A percentile compares a stretch with the other conserved stretches of the same genome.
phyloP scores from a whole-genome alignment of 176 grass and related monocot species.

The Lolium perenne region DNA sequence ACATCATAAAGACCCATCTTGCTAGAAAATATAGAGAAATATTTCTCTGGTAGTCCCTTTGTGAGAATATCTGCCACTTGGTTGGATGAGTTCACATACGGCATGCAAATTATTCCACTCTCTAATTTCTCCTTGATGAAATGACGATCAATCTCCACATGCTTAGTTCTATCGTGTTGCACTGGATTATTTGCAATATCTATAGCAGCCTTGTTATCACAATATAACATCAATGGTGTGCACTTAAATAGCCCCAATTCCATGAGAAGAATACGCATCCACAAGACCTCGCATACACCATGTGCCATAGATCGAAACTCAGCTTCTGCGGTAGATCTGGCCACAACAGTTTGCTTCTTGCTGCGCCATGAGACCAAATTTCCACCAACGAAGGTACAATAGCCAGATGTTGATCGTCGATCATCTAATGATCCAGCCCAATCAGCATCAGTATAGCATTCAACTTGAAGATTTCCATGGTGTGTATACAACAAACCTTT shows the following conservation, averaged over 20 bases:
- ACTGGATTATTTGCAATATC: background rate
- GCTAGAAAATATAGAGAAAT: background rate
- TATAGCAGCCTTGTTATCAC: background rate
- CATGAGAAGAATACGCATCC: background rate
- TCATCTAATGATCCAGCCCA: background rate
- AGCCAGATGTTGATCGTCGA: background rate
- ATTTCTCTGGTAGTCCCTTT: background rate
- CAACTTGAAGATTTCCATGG: background rate
- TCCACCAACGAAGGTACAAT: background rate
- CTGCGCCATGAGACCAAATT: background rate
- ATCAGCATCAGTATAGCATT: background rate
- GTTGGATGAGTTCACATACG: no score
- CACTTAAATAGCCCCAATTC: background rate
- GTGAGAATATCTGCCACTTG: background rate
- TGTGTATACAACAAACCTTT: background rate
- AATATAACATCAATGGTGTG: background rate
- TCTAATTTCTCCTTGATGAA: no score
- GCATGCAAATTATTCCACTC: no score
- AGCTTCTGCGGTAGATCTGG: background rate
- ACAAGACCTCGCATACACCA: background rate
- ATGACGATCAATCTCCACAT: background rate
- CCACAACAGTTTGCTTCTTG: background rate
- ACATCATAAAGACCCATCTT: background rate
- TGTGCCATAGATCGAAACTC: background rate
- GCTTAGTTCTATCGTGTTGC: background rate